phyloP scores from a whole-genome alignment of 1,139 yeast genomes.

The Protomyces gravidus region DNA sequence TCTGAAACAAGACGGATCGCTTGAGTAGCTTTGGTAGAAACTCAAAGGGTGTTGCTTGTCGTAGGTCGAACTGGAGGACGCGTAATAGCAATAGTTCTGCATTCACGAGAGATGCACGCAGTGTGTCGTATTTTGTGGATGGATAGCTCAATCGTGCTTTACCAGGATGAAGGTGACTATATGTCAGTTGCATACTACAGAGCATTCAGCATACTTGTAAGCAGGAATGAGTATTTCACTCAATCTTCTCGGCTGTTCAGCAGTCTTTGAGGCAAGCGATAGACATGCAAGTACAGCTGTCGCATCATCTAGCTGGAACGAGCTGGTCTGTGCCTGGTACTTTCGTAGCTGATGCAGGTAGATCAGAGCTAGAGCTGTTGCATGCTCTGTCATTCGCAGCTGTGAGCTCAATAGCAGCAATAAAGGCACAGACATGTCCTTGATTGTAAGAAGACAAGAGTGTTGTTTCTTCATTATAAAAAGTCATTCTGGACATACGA shows the following conservation, averaged over 20 bases:
- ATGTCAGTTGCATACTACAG: background rate
- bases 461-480: background rate
- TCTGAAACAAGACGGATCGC: background rate
- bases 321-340: conserved; percentile 2
- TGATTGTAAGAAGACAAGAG: background rate
- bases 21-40: conserved; percentile 8
- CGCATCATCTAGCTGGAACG: conserved; percentile 6
- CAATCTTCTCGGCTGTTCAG: conserved; percentile 33
- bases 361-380: conserved; percentile 24
- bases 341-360: conserved; percentile 13
- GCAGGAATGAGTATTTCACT: conserved; percentile 34
- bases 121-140: conserved; percentile 32
- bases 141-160: conserved; percentile 30
- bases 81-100: conserved; percentile 33
- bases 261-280: conserved; percentile 33
- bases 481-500: background rate
- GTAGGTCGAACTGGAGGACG: conserved; percentile 28
- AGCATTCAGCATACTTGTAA: conserved; percentile 18
- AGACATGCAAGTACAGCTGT: conserved; percentile 30
- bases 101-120: conserved; percentile 33
- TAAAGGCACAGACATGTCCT: background rate
- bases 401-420: conserved; percentile 3
- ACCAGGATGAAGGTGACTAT: conserved; percentile 30
- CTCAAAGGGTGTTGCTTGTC: conserved; percentile 26
- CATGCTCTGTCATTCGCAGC: conserved; percentile 22